phyloP scores from a whole-genome alignment of 2,329 filamentous ascomycete genomes.

The Phyllosticta citriasiana region DNA sequence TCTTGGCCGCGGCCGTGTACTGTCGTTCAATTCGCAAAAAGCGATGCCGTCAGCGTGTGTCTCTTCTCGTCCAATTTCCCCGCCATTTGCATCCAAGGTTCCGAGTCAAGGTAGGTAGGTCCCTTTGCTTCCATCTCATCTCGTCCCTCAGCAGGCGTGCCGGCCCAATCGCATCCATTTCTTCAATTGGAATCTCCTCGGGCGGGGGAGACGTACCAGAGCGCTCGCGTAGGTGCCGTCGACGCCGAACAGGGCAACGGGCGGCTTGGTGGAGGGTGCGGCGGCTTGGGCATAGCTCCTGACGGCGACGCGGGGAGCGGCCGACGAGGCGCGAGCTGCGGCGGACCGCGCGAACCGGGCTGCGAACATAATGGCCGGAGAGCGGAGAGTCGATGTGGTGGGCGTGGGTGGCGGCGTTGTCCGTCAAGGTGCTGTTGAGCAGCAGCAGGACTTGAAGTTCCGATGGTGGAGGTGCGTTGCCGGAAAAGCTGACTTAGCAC shows the following conservation, averaged over 20 bases:
- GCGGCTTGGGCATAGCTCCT: constrained; percentile 66
- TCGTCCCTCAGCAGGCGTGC: neutral
- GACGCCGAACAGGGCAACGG: constrained; percentile 84
- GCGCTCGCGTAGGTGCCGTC: constrained; percentile 98
- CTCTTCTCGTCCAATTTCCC: neutral
- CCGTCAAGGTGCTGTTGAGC: neutral
- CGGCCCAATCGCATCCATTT: constrained; percentile 2
- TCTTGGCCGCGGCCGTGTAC: constrained; percentile 95
- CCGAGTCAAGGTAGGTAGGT: neutral
- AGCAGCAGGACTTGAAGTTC: neutral
- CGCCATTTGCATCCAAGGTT: neutral
- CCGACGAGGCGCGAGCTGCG: constrained; percentile 43
- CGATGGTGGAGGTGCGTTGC: constrained; percentile 8
- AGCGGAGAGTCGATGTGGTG: constrained; percentile 8
- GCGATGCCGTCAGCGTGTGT: constrained; percentile 1
- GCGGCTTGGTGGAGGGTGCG: constrained; percentile 61
- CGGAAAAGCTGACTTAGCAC: constrained; percentile 11
- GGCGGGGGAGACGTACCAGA: constrained; percentile 59
- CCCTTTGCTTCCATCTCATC: constrained; percentile 5
- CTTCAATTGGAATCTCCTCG: neutral
- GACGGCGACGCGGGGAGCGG: constrained; percentile 51
- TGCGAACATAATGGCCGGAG: constrained; percentile 41
- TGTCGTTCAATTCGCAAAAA: constrained; percentile 29
- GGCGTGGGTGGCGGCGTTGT: constrained; percentile 6
- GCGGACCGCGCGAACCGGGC: constrained; percentile 47